Conservation (phyloP, 2,329 filamentous ascomycete genomes). For the Exophiala bonariae region DNA sequence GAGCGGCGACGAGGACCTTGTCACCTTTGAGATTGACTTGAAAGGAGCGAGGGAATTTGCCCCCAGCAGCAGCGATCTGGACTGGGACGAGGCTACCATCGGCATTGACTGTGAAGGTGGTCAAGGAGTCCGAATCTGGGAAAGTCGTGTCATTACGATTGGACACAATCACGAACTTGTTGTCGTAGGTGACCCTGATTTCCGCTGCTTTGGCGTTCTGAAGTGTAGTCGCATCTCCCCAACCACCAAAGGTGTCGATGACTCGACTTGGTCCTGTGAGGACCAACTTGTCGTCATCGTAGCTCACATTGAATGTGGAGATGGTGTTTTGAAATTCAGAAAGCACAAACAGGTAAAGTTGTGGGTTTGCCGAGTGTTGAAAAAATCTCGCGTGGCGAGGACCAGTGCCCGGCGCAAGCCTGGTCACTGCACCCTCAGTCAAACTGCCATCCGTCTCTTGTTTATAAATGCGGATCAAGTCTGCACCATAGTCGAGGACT, state of each 20-base stretch:
- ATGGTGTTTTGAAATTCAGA: slow-evolving; percentile 3
- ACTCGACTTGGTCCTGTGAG: slow-evolving; percentile 1
- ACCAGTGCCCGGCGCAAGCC: neutral
- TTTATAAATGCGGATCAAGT: slow-evolving; percentile 2
- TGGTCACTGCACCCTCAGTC: neutral
- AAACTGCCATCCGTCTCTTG: neutral
- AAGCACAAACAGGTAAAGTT: slow-evolving; percentile 5
- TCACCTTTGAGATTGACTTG: neutral
- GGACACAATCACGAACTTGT: slow-evolving; percentile 3
- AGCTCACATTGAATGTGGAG: slow-evolving; percentile 1
- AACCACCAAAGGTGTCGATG: slow-evolving; percentile 5
- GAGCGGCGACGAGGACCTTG: neutral
- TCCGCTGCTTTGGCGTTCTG: slow-evolving; percentile 1
- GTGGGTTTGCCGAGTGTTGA: neutral
- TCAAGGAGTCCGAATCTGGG: slow-evolving; percentile 1
- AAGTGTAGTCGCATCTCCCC: neutral
- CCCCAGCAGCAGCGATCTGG: slow-evolving; percentile 1
- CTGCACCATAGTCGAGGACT: slow-evolving; percentile 3
- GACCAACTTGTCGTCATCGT: neutral
- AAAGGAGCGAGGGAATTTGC: neutral
- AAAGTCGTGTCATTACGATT: slow-evolving; percentile 1
- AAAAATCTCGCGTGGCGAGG: slow-evolving; percentile 4
- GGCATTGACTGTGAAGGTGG: neutral
- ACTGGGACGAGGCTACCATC: slow-evolving; percentile 1
- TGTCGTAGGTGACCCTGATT: neutral